phyloP scores from a whole-genome alignment of 2,329 filamentous ascomycete species.

The Clathrospora elynae region DNA sequence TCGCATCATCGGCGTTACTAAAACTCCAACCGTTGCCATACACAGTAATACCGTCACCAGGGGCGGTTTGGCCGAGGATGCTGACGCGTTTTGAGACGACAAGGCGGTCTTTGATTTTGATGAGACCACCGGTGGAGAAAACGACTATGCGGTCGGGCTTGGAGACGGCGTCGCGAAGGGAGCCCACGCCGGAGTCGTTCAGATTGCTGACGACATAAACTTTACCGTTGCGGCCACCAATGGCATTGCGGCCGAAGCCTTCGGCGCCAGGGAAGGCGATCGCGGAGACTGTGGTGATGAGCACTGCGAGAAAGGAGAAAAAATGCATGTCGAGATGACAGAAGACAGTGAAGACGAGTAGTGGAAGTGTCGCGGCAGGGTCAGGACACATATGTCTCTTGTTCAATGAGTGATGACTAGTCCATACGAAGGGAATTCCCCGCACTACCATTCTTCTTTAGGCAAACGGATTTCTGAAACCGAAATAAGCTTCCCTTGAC shows the following conservation, averaged over 20 bases:
- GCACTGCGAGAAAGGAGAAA: constrained; percentile 20
- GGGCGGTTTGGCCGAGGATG: constrained; percentile 59
- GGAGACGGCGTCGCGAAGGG: constrained; percentile 58
- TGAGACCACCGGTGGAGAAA: constrained; percentile 58
- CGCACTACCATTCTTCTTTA: too few relatives aligned
- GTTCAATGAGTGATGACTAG: too few relatives aligned
- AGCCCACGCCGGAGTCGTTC: constrained; percentile 55
- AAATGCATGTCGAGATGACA: constrained; percentile 23
- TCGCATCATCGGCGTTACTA: constrained; percentile 58
- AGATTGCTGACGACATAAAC: constrained; percentile 59
- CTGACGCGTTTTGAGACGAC: constrained; percentile 57
- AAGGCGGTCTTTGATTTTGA: constrained; percentile 55
- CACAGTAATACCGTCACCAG: constrained; percentile 57
- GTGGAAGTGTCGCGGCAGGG: neutral
- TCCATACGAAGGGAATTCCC: too few relatives aligned
- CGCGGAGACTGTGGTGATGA: constrained; percentile 23
- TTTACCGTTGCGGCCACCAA: constrained; percentile 54
- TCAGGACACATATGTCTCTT: too few relatives aligned
- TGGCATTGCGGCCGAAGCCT: constrained; percentile 56
- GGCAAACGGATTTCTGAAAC: too few relatives aligned
- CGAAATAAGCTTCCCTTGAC: too few relatives aligned
- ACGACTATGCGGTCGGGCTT: constrained; percentile 56
- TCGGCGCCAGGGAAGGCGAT: constrained; percentile 58
- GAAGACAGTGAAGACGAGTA: neutral
- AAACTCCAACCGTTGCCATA: constrained; percentile 62